Base-by-base conservation (phyloP, 805 yeast genomes). In the Metschnikowia corniflorae region DNA sequence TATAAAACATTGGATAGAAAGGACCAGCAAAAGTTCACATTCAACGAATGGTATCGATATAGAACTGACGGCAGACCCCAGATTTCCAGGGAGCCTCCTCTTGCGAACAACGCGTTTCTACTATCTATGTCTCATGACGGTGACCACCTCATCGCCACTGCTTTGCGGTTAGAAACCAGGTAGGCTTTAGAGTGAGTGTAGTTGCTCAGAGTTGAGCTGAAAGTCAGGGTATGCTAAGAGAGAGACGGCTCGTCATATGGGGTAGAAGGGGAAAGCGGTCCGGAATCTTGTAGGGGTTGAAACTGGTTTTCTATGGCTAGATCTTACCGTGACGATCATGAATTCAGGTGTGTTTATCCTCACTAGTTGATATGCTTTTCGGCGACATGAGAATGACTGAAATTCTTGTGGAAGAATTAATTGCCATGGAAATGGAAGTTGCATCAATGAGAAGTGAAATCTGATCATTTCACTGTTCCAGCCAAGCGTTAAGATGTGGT, bases 401-500 rank as follows among this genome's bases (percentile, higher is more conserved):
- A 2, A 58, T 77, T 3, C 63, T 86, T 16, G 71, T 86, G 8
- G 88, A 84, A 44, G 96, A 86, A 50, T 75, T 84, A 16, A 75
- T 86, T 5, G 75, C 80, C 2, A 81, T 80, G 44, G 82, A 88
- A 1, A 72, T 85, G 46, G 93, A 84, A 46, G 77, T 81, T 51
- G 83, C 82, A 46, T 80, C 86, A n/a, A 86, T 4, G 73, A 76
- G 25, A 79, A 73, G 31, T 84, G 86, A 86, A 70, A 71, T 14
- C 75, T 72, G 31, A 71, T 80, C 5, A 70, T 82, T 2, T 70
- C 82, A 1, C 68, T 82, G 13, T 63, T 86, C 45, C 72, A 82
- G 1, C 88, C 95, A 3, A 79, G 91, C 1, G 65, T 80, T n/a
- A 86, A 80, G 44, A 68, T 80, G 87, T 50, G 81, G 86, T 6